Conservation (phyloP, 306 rosid species). For the Vachellia pachyceras region DNA sequence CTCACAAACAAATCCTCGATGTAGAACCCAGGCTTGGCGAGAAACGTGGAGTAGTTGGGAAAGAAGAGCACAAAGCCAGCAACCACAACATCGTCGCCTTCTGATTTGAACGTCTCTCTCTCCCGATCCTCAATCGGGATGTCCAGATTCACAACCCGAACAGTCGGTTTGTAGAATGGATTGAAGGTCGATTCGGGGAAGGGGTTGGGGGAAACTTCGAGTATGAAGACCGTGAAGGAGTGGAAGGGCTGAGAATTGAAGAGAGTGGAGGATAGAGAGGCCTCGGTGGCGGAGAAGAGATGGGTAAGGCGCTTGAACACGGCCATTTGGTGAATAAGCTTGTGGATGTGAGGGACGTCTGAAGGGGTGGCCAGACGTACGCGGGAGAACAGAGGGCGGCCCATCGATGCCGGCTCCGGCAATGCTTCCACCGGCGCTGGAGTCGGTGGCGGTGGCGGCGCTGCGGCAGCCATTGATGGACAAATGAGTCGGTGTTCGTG, state of each 20-base stretch:
- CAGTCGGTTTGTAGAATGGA: background rate
- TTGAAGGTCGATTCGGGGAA: background rate
- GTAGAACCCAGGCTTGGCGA: background rate
- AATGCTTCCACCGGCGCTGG: background rate
- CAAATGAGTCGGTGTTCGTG: background rate
- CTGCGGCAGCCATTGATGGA: background rate
- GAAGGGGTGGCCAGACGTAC: background rate
- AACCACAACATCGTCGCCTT: background rate
- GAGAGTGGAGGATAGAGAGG: background rate
- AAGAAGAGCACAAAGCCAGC: background rate
- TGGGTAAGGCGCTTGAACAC: background rate
- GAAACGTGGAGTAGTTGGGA: background rate
- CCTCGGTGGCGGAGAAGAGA: background rate
- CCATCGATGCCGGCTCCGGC: background rate
- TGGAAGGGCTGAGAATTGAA: background rate
- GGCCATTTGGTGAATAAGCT: background rate
- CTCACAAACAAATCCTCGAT: background rate
- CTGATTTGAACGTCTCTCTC: background rate
- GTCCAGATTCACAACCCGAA: background rate
- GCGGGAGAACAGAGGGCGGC: background rate
- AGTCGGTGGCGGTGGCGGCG: background rate
- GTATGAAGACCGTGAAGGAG: background rate
- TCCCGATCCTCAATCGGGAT: background rate
- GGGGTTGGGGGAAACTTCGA: background rate
- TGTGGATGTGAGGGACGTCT: slow-evolving; percentile 6